phyloP scores from a whole-genome alignment of 345 rosid genomes.

The Bruguiera parviflora region DNA sequence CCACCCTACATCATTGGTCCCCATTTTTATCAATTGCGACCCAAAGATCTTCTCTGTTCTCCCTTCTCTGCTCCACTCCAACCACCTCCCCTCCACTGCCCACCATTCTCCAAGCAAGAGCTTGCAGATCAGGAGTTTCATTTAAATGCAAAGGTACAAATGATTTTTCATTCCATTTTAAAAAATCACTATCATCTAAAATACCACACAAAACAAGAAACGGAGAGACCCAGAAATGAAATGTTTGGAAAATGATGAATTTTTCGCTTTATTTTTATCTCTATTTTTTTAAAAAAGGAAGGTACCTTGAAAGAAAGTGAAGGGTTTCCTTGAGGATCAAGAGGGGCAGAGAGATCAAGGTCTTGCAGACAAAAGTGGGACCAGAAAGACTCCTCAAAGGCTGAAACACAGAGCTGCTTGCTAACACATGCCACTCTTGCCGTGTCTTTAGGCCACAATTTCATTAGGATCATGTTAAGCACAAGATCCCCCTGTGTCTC shows the following conservation, averaged over 20 bases:
- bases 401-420: constrained; percentile 39
- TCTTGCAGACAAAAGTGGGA: constrained; percentile 50
- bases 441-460: constrained; percentile 45
- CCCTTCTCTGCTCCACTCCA: constrained; percentile 71
- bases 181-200: too few species aligned
- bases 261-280: too few species aligned
- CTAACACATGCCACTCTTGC: constrained; percentile 55
- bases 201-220: too few species aligned
- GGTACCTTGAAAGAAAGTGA: constrained; percentile 70
- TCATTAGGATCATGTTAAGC: constrained; percentile 45
- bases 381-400: constrained; percentile 79
- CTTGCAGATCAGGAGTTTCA: constrained; percentile 52
- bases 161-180: too few species aligned
- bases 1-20: constrained; percentile 30
- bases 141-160: too few species aligned
- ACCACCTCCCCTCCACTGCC: constrained; percentile 59
- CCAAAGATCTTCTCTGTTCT: constrained; percentile 82
- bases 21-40: constrained; percentile 83
- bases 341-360: constrained; percentile 60
- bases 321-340: constrained; percentile 52
- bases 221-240: too few species aligned
- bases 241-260: too few species aligned
- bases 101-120: constrained; percentile 65
- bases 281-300: too few species aligned
- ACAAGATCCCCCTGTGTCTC: constrained; percentile 60